Evolutionary conservation across 345 rosid genomes (phyloP), one percentile per base, ranked within the genome.

Genomic region (Trapa bicornis): DNA sequence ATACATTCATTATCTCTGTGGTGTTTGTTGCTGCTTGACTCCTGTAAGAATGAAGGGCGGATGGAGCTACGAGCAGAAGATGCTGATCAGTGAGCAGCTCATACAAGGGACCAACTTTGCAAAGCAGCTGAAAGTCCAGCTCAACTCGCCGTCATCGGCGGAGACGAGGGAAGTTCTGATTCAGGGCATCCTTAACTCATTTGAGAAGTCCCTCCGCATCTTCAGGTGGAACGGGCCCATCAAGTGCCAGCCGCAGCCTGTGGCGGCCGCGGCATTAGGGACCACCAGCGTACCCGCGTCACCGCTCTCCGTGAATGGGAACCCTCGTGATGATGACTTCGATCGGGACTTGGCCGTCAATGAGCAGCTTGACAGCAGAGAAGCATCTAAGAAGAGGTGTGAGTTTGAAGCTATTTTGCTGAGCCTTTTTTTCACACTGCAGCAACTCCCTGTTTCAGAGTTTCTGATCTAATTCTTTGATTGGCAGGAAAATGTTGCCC

Each of bases 351-450:
- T 33, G 37, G 63, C 63, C 17, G 50, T 47, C 2, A 80, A 75
- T 73, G 83, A 82, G 11, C 79, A 68, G 56, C 76, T 72, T 54
- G 85, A 83, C 37, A 71, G 67, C 65, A 75, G 73, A 73, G 80
- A 80, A 66, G 77, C 68, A 61, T 73, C 86, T 35, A 89, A 84
- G 80, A 88, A 89, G 80, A 87, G 99, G 99, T 89, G 29, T 22
- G 79, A 71, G 67, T 54, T 12, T 38, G 35, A 12, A 16, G 66
- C 65, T 12, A 45, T 45, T 11, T 45, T 45, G 48, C 29, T 7
- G 48, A 45, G 8, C 11, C 11, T 45, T 45, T 45, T 7, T 6
- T 45, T 45, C 12, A 11, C 12, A 45, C 11, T 45, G 29, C 29
- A 22, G 29, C 29, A 22, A 11, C 48, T 45, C 48, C 48, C 2